These are phyloP conservation scores for Rhizopogon roseolus DNA, from an alignment of 768 basidiomycete genomes.

Conservation along the genomic window DNA sequence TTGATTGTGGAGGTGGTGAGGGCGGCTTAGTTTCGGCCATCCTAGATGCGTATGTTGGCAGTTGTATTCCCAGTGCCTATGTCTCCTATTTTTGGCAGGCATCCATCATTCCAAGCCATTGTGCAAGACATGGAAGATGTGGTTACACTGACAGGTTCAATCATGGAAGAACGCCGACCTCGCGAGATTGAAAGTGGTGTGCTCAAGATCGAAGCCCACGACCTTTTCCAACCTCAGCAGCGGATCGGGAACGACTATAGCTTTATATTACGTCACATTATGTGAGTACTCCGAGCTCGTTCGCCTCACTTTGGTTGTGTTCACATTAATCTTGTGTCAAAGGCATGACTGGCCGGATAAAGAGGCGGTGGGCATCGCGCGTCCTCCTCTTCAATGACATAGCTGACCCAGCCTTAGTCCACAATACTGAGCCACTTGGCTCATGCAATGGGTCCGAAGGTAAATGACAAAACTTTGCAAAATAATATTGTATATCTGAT, in stretches of 20 bases:
- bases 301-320: not conserved
- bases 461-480: not conserved
- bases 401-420: not conserved
- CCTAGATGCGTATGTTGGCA: slow-evolving; percentile 26
- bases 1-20: slow-evolving; percentile 38
- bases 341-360: slow-evolving; percentile 14
- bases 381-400: not conserved
- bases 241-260: not conserved
- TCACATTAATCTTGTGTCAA: not conserved
- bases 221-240: slow-evolving; percentile 36
- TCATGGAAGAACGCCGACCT: slow-evolving; percentile 25
- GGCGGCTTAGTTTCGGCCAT: slow-evolving; percentile 35
- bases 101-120: slow-evolving; percentile 20
- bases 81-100: not conserved
- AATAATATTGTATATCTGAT: not conserved
- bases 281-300: slow-evolving; percentile 1
- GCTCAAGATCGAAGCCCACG: slow-evolving; percentile 33
- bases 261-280: slow-evolving; percentile 2
- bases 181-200: slow-evolving; percentile 27
- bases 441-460: not conserved
- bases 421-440: not conserved
- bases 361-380: not conserved
- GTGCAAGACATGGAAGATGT: slow-evolving; percentile 33
- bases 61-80: not conserved
- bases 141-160: not conserved